Percentiles rank a stretch among this genome's conserved stretches.
Conservation (phyloP, 2,329 filamentous ascomycete genomes). For the Aaosphaeria arxii region DNA sequence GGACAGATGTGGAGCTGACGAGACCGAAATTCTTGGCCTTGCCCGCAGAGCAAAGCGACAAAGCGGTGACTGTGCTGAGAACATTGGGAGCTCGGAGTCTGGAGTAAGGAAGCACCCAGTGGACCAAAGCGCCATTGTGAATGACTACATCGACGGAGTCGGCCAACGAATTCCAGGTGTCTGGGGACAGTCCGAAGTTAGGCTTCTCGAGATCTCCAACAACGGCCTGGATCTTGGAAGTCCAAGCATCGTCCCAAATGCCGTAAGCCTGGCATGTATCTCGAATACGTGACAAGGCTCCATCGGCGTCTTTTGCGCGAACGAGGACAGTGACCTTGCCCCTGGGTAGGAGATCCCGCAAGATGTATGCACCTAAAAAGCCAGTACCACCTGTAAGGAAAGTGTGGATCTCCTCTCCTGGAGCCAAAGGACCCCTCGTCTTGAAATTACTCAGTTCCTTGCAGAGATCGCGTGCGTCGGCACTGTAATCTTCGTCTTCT, state of each 20-base stretch:
- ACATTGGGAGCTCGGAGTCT: conserved; percentile 74
- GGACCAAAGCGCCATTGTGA: conserved; percentile 70
- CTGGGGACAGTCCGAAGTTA: conserved; percentile 67
- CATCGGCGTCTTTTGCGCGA: conserved; percentile 61
- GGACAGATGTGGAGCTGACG: conserved; percentile 75
- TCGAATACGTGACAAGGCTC: conserved; percentile 63
- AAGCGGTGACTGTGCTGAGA: conserved; percentile 70
- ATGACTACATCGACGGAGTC: conserved; percentile 66
- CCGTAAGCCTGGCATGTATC: conserved; percentile 73
- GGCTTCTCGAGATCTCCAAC: conserved; percentile 72
- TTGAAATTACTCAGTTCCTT: conserved; percentile 43
- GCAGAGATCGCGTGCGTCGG: conserved; percentile 52
- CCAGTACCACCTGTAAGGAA: conserved; percentile 89
- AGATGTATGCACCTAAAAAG: conserved; percentile 79
- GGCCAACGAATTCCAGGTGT: conserved; percentile 63
- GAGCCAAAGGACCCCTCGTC: conserved; percentile 39
- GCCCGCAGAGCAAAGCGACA: conserved; percentile 72
- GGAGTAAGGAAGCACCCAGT: conserved; percentile 75
- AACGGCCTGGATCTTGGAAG: conserved; percentile 62
- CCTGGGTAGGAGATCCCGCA: conserved; percentile 70
- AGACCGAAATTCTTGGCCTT: conserved; percentile 80
- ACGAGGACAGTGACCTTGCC: conserved; percentile 72
- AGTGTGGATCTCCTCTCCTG: conserved; percentile 53
- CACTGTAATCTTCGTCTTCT: conserved; percentile 52
- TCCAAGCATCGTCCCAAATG: conserved; percentile 72